Conservation (phyloP, 1,139 yeast genomes). For the Candida pseudocylindracea region DNA sequence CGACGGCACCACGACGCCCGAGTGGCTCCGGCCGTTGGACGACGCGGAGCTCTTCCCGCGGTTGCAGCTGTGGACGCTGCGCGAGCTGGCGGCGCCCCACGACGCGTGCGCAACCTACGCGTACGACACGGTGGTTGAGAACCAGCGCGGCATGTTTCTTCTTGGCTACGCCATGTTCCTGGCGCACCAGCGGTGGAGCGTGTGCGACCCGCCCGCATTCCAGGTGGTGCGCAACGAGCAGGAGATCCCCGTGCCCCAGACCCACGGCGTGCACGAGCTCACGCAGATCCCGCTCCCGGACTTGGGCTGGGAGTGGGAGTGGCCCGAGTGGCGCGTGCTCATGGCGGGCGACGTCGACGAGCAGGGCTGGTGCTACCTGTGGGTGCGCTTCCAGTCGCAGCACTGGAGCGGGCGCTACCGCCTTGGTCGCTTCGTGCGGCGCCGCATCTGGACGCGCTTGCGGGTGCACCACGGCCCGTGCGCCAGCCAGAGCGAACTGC, state of each 20-base stretch:
- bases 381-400: constrained; percentile 11
- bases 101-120: too few relatives aligned
- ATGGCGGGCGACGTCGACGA: constrained; percentile 58
- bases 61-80: too few relatives aligned
- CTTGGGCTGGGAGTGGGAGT: constrained; percentile 45
- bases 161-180: constrained; percentile 46
- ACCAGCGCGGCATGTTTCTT: constrained; percentile 46
- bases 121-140: constrained; percentile 30
- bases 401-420: constrained; percentile 39
- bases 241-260: constrained; percentile 6
- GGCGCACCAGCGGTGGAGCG: constrained; percentile 27
- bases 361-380: constrained; percentile 55
- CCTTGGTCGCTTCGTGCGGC: constrained; percentile 30
- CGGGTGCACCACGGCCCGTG: constrained; percentile 5
- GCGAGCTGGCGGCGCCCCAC: too few relatives aligned
- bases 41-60: too few relatives aligned
- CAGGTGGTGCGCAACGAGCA: constrained; percentile 12
- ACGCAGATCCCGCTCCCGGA: constrained; percentile 37
- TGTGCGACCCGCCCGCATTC: constrained; percentile 32
- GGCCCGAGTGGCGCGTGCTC: constrained; percentile 53
- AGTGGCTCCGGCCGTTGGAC: too few relatives aligned
- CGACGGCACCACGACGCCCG: too few relatives aligned
- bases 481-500: too few relatives aligned
- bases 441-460: constrained; percentile 38
- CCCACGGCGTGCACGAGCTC: too few relatives aligned